These are phyloP conservation scores for Kodamaea hsintzibuensis DNA, from an alignment of 805 yeast genomes.

Conservation along the genomic window DNA sequence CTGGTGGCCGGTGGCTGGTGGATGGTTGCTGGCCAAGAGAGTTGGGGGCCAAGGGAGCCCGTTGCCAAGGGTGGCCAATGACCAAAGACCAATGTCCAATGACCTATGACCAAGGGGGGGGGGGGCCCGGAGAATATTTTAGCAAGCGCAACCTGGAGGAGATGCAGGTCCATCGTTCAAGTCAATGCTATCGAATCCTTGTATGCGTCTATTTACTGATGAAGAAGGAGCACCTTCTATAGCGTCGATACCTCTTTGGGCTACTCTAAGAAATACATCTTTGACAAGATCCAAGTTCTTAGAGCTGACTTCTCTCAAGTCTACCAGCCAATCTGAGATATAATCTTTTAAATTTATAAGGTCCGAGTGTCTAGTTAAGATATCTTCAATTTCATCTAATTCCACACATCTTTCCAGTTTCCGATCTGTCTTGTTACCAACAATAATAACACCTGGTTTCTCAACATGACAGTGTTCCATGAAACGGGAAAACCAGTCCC, in stretches of 20 bases:
- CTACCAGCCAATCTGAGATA: conserved; percentile 35
- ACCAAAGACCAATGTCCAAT: too few species aligned
- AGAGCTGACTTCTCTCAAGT: conserved; percentile 35
- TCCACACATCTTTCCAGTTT: conserved; percentile 35
- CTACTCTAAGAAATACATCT: conserved; percentile 37
- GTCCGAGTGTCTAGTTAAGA: conserved; percentile 22
- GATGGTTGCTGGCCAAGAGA: too few species aligned
- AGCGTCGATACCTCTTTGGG: conserved; percentile 32
- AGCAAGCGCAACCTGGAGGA: conserved; percentile 24
- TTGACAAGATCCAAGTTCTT: conserved; percentile 32
- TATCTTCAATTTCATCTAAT: conserved; percentile 34
- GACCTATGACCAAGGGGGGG: too few species aligned
- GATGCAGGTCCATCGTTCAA: conserved; percentile 13
- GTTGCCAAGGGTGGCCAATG: too few species aligned
- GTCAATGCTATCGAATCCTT: conserved; percentile 35
- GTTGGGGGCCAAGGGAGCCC: too few species aligned
- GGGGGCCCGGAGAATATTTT: neutral
- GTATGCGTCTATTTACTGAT: conserved; percentile 16
- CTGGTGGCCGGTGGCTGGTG: too few species aligned
- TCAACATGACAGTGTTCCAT: conserved; percentile 48
- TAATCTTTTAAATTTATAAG: conserved; percentile 23
- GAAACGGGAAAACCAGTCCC: conserved; percentile 51
- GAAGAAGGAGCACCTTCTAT: conserved; percentile 9
- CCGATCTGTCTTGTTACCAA: conserved; percentile 54
- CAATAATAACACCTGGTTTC: conserved; percentile 49